Conservation (phyloP, 2,329 filamentous ascomycete species). For the Thermoascus crustaceus region DNA sequence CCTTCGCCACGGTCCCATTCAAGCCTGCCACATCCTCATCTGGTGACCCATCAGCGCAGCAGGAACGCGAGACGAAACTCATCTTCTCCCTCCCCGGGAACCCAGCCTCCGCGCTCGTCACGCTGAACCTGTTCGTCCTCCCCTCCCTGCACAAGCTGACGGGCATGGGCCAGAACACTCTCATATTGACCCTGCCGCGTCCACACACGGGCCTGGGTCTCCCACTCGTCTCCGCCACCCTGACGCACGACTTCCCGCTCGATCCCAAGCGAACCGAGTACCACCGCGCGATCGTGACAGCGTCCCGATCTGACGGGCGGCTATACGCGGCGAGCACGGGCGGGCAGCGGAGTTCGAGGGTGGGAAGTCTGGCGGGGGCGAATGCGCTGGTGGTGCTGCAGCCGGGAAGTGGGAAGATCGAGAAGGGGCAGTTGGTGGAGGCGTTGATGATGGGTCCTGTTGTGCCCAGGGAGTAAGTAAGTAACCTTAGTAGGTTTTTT, state of each 20-base stretch:
- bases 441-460: conserved; percentile 67
- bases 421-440: conserved; percentile 62
- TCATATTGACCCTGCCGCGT: neutral
- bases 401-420: conserved; percentile 45
- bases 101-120: conserved; percentile 85
- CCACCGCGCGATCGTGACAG: conserved; percentile 70
- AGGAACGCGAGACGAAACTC: conserved; percentile 54
- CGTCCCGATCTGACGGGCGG: conserved; percentile 53
- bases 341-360: conserved; percentile 73
- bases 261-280: conserved; percentile 79
- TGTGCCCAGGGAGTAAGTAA: conserved; percentile 14
- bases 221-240: conserved; percentile 59
- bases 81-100: conserved; percentile 93
- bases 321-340: conserved; percentile 76
- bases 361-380: conserved; percentile 79
- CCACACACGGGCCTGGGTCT: conserved; percentile 44
- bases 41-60: conserved; percentile 29
- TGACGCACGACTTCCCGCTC: conserved; percentile 64
- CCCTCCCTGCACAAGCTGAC: conserved; percentile 72
- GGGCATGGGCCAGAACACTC: conserved; percentile 44
- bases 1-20: conserved; percentile 78
- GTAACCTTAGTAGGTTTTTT: too few relatives aligned
- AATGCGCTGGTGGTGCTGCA: conserved; percentile 70
- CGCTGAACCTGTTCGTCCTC: conserved; percentile 87
- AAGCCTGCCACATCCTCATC: conserved; percentile 38